Base-by-base conservation (phyloP, 148 eudicot genomes). In the Salicornia ramosissima region DNA sequence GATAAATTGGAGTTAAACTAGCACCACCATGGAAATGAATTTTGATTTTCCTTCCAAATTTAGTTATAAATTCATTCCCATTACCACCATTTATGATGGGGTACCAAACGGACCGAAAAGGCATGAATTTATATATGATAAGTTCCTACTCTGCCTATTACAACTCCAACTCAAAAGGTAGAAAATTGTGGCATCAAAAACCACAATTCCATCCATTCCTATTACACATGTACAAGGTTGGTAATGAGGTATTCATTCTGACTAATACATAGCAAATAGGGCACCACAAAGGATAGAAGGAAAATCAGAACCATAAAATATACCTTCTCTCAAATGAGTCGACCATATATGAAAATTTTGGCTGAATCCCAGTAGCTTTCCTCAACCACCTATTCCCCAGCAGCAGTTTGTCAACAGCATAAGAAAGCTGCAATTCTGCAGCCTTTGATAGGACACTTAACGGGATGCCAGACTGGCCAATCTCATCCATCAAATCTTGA, bases 291-390 rank as follows among this genome's bases (percentile, higher is more conserved):
- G 6, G 16, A 19, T 3, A 60, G 9, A 19, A 30, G 42, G 10
- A 68, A 1, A 31, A 58, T 47, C 26, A 59, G 6, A 61, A 67
- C 29, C 40, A 31, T 52, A 64, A 60, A 64, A 26, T 30, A 67
- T 85, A 93, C 98, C 93, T 88, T 75, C 80, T 81, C 81, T 93
- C 95, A 82, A 93, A 93, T 47, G 98, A 90, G 77, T 93, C 98
- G 57, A 93, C 95, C 85, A 90, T 58, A 64, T 93, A 93, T 33
- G 96, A 96, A 78, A 90, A 85, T 75, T 88, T 88, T 0, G 98
- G 98, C 83, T 93, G 98, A 73, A 93, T 88, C 65, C 98, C 95
- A 42, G 89, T 79, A 22, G 90, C 96, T 78, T 87, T 93, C 6
- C 98, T 79, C 83, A 93, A 75, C 98, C 96, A 93, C 74, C 91